A percentile compares a stretch with the other conserved stretches of the same genome.
Conservation (phyloP, 768 basidiomycete genomes). For the Macrolepiota albuminosa region DNA sequence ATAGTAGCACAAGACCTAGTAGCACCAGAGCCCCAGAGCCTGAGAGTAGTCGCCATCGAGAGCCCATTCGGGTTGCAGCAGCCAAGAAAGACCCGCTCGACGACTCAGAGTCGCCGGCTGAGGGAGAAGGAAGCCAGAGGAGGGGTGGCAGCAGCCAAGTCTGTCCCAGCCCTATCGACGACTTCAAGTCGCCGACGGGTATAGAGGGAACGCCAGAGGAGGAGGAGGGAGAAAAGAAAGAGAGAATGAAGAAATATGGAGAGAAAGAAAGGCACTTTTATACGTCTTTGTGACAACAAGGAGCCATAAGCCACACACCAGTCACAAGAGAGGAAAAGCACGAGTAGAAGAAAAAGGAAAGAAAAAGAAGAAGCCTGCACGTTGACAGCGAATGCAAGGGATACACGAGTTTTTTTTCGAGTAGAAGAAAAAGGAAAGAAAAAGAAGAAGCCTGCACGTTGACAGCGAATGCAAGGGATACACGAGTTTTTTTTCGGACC, state of each 20-base stretch:
- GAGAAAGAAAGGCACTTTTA: neutral
- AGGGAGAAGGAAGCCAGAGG: no score
- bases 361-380: neutral
- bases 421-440: no score
- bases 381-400: neutral
- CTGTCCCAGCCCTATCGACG: no score
- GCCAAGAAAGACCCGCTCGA: no score
- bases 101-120: no score
- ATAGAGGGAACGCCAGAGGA: neutral
- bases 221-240: neutral
- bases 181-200: neutral
- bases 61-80: no score
- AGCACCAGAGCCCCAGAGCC: neutral
- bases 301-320: neutral
- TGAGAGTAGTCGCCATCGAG: neutral
- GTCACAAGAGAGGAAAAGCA: neutral
- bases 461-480: neutral
- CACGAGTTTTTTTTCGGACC: neutral
- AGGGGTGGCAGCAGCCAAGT: no score
- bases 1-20: neutral
- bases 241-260: neutral
- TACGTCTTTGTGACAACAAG: neutral
- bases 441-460: no score
- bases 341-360: neutral
- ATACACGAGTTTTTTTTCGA: neutral